Base-by-base conservation (phyloP, 768 basidiomycete species). In the Clathrus columnatus region DNA sequence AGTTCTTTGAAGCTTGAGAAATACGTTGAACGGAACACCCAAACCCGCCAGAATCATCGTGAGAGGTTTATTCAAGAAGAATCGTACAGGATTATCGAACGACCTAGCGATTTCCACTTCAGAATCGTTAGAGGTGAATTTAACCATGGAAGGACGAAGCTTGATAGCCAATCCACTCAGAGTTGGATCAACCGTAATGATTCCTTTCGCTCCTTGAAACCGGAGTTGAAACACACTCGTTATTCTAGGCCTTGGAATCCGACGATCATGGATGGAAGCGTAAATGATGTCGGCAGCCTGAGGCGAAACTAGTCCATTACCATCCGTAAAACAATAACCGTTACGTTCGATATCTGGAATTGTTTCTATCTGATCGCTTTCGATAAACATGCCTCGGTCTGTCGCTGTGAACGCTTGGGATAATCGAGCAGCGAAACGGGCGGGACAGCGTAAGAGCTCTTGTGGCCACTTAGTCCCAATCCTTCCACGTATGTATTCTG, bases 331-430 rank as follows among this genome's bases (percentile, higher is more conserved):
- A 45, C 69, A 67, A 56, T 75, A 79, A 20, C 58, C 60, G 70
- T 71, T 11, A 60, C 61, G 29, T 63, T 59, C 43, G 29, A 55
- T 75, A 63, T 85, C 80, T 18, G 73, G 69, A 0, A 74, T 62
- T n/a, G 68, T 59, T 21, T 67, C 21, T 42, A 77, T 65, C 61
- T 76, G 69, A 44, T 74, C 71, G 14, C 66, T 60, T 30, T 65
- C 57, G 42, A 72, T 65, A 10, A 77, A 66, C 29, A 79, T 63
- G 2, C 80, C 77, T 0, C 79, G 72, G 59, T 87, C 84, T 0
- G 86, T 89, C 0, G 85, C 77, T 1, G 85, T 87, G 65, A 87
- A 89, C 0, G 83, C 83, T 63, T 83, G 84, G 5, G 84, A 83
- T 32, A 87, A 73, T 17, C 86, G 72, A 2, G 86, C 86, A 0